A percentile compares a stretch with the other conserved stretches of the same genome.
Conservation (phyloP, 2,329 filamentous ascomycete genomes). For the Paecilomyces dactylethromorphus region DNA sequence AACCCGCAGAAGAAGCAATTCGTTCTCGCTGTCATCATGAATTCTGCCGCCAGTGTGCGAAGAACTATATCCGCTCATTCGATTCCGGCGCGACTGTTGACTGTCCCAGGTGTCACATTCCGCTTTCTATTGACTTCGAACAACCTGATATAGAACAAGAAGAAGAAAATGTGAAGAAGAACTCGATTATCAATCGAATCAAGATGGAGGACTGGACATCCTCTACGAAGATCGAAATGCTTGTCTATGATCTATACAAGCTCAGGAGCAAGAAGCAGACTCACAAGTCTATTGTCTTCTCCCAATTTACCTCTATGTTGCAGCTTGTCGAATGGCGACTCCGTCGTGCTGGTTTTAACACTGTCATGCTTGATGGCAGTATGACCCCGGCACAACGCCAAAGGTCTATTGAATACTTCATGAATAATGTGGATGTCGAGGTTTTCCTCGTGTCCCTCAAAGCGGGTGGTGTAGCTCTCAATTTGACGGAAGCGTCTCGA, state of each 20-base stretch:
- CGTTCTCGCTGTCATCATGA: constrained; percentile 89
- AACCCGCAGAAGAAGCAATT: constrained; percentile 90
- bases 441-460: constrained; percentile 95
- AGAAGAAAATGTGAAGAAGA: constrained; percentile 80
- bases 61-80: constrained; percentile 72
- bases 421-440: constrained; percentile 89
- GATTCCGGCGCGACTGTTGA: constrained; percentile 52
- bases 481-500: constrained; percentile 86
- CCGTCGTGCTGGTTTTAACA: constrained; percentile 92
- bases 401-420: constrained; percentile 91
- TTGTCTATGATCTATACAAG: constrained; percentile 89
- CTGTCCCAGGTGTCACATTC: constrained; percentile 88
- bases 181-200: constrained; percentile 96
- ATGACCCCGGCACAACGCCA: constrained; percentile 94
- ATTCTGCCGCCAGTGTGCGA: constrained; percentile 76
- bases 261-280: constrained; percentile 87
- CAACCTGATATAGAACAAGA: constrained; percentile 95
- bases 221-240: constrained; percentile 94
- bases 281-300: constrained; percentile 96
- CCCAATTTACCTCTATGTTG: constrained; percentile 94
- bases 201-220: constrained; percentile 99
- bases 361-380: constrained; percentile 94
- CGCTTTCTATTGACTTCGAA: constrained; percentile 83
- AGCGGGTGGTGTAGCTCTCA: constrained; percentile 90
- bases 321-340: constrained; percentile 96